These are phyloP conservation scores for Spizellomyces sp. DNA, from an alignment of 192 early-diverging fungal genomes.

Conservation along the genomic window DNA sequence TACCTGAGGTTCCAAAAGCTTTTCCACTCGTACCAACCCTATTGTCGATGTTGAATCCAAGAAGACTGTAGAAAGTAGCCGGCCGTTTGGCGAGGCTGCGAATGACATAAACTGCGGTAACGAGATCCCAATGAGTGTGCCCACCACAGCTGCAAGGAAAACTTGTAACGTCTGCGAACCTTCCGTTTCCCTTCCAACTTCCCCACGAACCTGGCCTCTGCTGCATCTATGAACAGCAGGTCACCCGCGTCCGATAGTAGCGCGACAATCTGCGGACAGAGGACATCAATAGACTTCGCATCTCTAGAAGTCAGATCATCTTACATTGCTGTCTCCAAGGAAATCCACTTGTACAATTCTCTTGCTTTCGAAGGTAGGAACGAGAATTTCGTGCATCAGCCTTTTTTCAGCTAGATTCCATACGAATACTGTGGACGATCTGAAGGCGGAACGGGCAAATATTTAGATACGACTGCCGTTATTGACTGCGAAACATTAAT, in stretches of 20 bases:
- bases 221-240: slow-evolving; percentile 46
- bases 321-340: slow-evolving; percentile 38
- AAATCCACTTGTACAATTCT: slow-evolving; percentile 47
- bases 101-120: slow-evolving; percentile 41
- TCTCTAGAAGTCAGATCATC: slow-evolving; percentile 9
- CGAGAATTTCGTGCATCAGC: slow-evolving; percentile 49
- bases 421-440: slow-evolving; percentile 44
- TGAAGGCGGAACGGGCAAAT: neutral
- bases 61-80: slow-evolving; percentile 37
- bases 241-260: slow-evolving; percentile 48
- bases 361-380: slow-evolving; percentile 42
- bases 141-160: neutral
- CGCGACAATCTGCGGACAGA: slow-evolving; percentile 33
- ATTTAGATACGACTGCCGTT: neutral
- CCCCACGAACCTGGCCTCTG: slow-evolving; percentile 43
- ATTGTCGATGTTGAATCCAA: slow-evolving; percentile 31
- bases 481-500: neutral
- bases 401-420: slow-evolving; percentile 52
- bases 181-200: slow-evolving; percentile 37
- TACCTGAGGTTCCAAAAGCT: slow-evolving; percentile 25
- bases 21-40: slow-evolving; percentile 44
- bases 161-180: slow-evolving; percentile 8
- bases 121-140: too few species aligned
- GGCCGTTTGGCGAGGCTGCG: slow-evolving; percentile 46
- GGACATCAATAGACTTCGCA: neutral